A percentile compares a stretch with the other conserved stretches of the same genome.
Conservation (phyloP, 73 alveolate species). For the Durusdinium trenchii region DNA sequence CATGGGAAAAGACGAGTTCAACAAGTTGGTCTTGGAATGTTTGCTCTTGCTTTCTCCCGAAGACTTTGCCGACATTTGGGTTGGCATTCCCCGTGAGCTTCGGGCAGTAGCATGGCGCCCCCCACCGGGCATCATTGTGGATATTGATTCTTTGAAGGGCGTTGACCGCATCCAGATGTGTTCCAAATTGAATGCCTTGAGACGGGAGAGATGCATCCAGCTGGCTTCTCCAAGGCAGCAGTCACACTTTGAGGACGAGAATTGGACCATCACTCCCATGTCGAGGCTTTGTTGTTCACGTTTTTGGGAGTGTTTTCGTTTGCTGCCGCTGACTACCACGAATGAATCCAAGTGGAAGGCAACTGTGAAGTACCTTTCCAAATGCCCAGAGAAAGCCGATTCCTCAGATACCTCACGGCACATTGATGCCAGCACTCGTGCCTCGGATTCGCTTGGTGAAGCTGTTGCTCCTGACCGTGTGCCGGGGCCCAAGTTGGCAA, state of each 20-base stretch:
- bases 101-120: conserved; percentile 18
- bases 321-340: conserved; percentile 12
- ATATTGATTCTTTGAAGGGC: background rate
- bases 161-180: conserved; percentile 26
- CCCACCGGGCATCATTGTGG: conserved; percentile 28
- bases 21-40: background rate
- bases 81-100: background rate
- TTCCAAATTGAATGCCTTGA: background rate
- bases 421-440: conserved; percentile 43
- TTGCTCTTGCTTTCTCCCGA: background rate
- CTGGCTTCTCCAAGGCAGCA: conserved; percentile 20
- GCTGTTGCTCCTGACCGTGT: background rate
- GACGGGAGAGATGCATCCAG: conserved; percentile 29
- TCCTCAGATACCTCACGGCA: background rate
- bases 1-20: background rate
- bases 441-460: background rate
- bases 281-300: background rate
- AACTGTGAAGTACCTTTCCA: background rate
- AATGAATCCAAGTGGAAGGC: background rate
- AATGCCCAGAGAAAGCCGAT: conserved; percentile 36
- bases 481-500: background rate
- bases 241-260: conserved; percentile 21
- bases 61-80: background rate
- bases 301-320: conserved; percentile 12
- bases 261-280: conserved; percentile 49